Percentiles rank a stretch among this genome's conserved stretches.
These are phyloP conservation scores for Sonneratia caseolaris DNA, from an alignment of 345 rosid species.

Conservation along the genomic window DNA sequence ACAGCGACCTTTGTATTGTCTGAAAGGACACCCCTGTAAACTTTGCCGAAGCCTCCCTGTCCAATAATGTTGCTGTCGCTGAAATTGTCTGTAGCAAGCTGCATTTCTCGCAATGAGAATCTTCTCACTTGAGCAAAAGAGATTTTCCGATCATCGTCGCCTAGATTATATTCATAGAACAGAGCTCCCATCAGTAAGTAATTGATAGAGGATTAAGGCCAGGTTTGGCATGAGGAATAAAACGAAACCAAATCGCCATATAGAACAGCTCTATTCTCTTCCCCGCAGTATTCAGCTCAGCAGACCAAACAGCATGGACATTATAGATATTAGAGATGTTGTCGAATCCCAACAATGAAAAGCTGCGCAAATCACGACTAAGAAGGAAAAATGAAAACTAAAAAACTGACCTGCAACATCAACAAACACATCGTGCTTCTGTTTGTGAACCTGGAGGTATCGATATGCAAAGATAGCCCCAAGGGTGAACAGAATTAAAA, in stretches of 20 bases:
- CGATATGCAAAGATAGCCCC: constrained; percentile 42
- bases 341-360: background rate
- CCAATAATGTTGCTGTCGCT: constrained; percentile 68
- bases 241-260: background rate
- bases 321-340: too few relatives aligned
- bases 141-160: constrained; percentile 65
- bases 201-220: background rate
- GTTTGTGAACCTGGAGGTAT: constrained; percentile 32
- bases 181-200: background rate
- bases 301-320: background rate
- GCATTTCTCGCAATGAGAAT: constrained; percentile 71
- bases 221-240: background rate
- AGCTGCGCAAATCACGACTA: background rate
- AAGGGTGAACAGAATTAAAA: constrained; percentile 32
- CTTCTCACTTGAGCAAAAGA: constrained; percentile 60
- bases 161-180: constrained; percentile 18
- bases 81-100: constrained; percentile 77
- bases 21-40: constrained; percentile 71
- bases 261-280: background rate
- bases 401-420: constrained; percentile 63
- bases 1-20: constrained; percentile 73
- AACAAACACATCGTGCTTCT: constrained; percentile 39
- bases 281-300: background rate
- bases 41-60: constrained; percentile 93
- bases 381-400: background rate